Evolutionary conservation across 306 rosid species (phyloP).

Genomic region (Cucumis melo): DNA sequence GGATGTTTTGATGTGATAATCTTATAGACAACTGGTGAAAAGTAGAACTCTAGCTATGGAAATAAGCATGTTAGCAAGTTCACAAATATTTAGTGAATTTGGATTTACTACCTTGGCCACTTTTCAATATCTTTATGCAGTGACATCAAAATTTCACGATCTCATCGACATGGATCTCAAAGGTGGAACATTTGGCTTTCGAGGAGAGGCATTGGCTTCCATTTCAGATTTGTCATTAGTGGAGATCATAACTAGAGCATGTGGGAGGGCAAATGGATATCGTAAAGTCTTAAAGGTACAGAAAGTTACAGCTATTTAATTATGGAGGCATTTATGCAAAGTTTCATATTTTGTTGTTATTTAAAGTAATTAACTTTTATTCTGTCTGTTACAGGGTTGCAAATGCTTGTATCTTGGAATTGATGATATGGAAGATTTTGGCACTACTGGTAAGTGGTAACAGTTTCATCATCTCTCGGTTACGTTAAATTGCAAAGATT

Average conservation of each 20-base stretch:
- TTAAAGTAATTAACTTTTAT: conserved; percentile 22
- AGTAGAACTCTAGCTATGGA: background rate
- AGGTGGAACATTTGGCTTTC: conserved; percentile 58
- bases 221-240: conserved; percentile 69
- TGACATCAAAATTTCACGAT: conserved; percentile 61
- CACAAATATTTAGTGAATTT: background rate
- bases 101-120: background rate
- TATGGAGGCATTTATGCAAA: background rate
- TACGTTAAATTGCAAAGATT: background rate
- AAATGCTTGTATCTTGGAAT: conserved; percentile 74
- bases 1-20: background rate
- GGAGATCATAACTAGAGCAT: conserved; percentile 70
- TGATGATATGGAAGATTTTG: conserved; percentile 71
- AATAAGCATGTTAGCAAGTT: background rate
- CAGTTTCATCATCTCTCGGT: conserved; percentile 2
- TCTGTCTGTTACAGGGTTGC: conserved; percentile 46
- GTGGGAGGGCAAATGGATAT: conserved; percentile 88
- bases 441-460: conserved; percentile 91
- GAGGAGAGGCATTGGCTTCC: conserved; percentile 94
- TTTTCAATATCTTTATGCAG: conserved; percentile 29
- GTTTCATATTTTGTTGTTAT: background rate
- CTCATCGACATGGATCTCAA: conserved; percentile 31
- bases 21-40: background rate
- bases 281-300: conserved; percentile 72
- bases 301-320: conserved; percentile 9